Evolutionary conservation across 192 early-diverging fungal genomes (phyloP).

Genomic region (Backusella circina): DNA sequence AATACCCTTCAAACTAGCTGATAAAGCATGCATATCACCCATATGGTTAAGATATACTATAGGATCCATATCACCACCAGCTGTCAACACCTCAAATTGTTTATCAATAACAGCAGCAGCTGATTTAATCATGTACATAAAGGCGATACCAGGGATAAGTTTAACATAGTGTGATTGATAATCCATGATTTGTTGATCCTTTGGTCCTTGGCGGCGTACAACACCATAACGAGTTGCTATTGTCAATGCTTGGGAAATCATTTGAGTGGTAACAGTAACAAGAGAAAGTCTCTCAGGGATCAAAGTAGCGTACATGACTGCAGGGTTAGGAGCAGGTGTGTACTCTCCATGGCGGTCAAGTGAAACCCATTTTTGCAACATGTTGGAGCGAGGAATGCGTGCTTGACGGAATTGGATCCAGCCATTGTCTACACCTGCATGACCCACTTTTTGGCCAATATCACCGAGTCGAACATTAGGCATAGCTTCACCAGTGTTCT

Average conservation of each 20-base stretch:
- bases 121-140: slow-evolving; percentile 42
- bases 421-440: slow-evolving; percentile 63
- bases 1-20: slow-evolving; percentile 50
- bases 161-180: slow-evolving; percentile 59
- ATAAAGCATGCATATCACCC: slow-evolving; percentile 53
- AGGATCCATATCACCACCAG: slow-evolving; percentile 45
- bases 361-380: slow-evolving; percentile 56
- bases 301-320: slow-evolving; percentile 53
- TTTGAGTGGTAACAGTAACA: slow-evolving; percentile 33
- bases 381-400: slow-evolving; percentile 51
- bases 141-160: slow-evolving; percentile 51
- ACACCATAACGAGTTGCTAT: slow-evolving; percentile 60
- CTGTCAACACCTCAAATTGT: slow-evolving; percentile 30
- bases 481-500: slow-evolving; percentile 42
- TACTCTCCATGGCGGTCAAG: slow-evolving; percentile 50
- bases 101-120: neutral
- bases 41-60: slow-evolving; percentile 43
- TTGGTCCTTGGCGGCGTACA: slow-evolving; percentile 55
- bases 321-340: slow-evolving; percentile 49
- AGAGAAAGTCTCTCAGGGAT: slow-evolving; percentile 64
- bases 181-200: slow-evolving; percentile 64
- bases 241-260: slow-evolving; percentile 49
- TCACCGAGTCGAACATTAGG: slow-evolving; percentile 58
- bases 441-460: slow-evolving; percentile 58
- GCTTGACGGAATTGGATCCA: slow-evolving; percentile 61